phyloP scores from a whole-genome alignment of 139 green algal genomes.

The Diplosphaera chodatii region DNA sequence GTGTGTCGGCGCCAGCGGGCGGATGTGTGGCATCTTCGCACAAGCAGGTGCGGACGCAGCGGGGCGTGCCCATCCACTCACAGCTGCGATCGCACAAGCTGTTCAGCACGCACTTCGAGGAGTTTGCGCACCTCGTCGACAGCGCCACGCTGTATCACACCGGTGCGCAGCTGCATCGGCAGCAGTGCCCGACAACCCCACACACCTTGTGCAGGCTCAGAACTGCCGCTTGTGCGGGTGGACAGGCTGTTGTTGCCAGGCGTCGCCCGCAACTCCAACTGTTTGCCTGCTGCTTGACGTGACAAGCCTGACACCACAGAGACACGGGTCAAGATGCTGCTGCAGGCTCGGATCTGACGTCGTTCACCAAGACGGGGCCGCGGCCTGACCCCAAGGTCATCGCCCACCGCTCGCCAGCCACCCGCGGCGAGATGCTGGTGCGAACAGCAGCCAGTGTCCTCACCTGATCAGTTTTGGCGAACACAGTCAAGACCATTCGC shows the following conservation, averaged over 20 bases:
- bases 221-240: too few species aligned
- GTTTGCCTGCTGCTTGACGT: too few species aligned
- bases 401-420: constrained; percentile 23
- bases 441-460: neutral
- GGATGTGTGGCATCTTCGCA: too few species aligned
- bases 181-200: too few species aligned
- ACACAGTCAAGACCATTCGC: too few species aligned
- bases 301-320: too few species aligned
- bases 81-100: constrained; percentile 40
- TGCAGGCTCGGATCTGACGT: constrained; percentile 35
- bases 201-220: too few species aligned
- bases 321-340: too few species aligned
- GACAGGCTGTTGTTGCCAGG: too few species aligned
- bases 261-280: too few species aligned
- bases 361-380: constrained; percentile 24
- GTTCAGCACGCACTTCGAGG: constrained; percentile 33
- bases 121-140: constrained; percentile 28
- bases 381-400: constrained; percentile 29
- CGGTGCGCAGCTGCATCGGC: constrained; percentile 8
- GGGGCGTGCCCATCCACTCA: constrained; percentile 29
- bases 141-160: constrained; percentile 46
- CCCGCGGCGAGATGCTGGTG: constrained; percentile 39
- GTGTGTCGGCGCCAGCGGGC: too few species aligned
- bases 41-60: constrained; percentile 16
- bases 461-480: neutral